phyloP scores from a whole-genome alignment of 192 early-diverging fungal species.

The Geosiphon pyriformis region DNA sequence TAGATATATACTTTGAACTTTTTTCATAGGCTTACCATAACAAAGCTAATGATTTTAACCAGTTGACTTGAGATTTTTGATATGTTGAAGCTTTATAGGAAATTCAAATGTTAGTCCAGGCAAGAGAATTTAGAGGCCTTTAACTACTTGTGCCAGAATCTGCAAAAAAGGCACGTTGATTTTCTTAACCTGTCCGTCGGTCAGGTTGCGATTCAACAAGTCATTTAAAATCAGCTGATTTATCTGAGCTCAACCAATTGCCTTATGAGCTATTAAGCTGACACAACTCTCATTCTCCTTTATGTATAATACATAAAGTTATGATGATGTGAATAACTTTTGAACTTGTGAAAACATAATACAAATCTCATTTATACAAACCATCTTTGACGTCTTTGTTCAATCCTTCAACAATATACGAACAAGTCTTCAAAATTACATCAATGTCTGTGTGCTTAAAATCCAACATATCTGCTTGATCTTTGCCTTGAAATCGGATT shows the following conservation, averaged over 20 bases:
- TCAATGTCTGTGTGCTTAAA: conserved; percentile 21
- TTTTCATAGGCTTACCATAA: conserved; percentile 24
- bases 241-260: conserved; percentile 8
- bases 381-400: conserved; percentile 21
- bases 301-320: conserved; percentile 12
- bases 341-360: conserved; percentile 5
- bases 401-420: conserved; percentile 25
- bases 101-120: conserved; percentile 24
- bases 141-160: conserved; percentile 24
- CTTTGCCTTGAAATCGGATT: no score
- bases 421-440: conserved; percentile 22
- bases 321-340: conserved; percentile 11
- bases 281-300: conserved; percentile 24
- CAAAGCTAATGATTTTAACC: conserved; percentile 24
- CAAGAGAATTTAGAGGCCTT: conserved; percentile 16
- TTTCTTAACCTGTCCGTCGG: conserved; percentile 4
- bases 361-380: conserved; percentile 22
- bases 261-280: conserved; percentile 1
- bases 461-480: conserved; percentile 20
- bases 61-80: conserved; percentile 19
- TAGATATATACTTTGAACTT: conserved; percentile 17
- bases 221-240: conserved; percentile 28
- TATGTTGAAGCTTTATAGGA: conserved; percentile 25
- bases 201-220: conserved; percentile 25
- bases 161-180: conserved; percentile 25